Percentiles rank a stretch among this genome's conserved stretches.
phyloP scores from a whole-genome alignment of 78 protist genomes.

The Speleostelium caveatum region DNA sequence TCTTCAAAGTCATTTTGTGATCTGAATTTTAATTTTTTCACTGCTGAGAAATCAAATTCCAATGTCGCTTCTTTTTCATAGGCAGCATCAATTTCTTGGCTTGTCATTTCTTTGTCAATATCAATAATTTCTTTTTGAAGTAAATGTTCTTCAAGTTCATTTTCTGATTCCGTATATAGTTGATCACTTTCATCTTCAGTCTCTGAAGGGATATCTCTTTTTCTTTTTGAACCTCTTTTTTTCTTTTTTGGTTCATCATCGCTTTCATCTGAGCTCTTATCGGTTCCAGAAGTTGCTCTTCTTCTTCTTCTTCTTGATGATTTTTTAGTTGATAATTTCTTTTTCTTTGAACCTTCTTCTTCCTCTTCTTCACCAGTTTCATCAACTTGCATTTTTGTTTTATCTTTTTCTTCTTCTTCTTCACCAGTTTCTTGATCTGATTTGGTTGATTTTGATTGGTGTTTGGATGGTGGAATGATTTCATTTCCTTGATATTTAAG shows the following conservation, averaged over 20 bases:
- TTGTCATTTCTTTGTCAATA: neutral
- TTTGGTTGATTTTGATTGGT: neutral
- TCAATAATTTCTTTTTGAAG: slow-evolving; percentile 26
- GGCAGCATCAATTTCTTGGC: neutral
- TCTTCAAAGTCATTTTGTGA: slow-evolving; percentile 15
- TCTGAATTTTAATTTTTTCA: neutral
- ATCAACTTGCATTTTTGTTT: neutral
- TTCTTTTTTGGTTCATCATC: slow-evolving; percentile 18
- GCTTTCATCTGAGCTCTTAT: neutral
- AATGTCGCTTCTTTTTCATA: slow-evolving; percentile 3
- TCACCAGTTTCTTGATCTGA: neutral
- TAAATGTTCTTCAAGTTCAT: slow-evolving; percentile 2
- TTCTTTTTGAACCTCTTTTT: slow-evolving; percentile 1
- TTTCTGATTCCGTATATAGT: neutral
- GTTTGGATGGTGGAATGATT: neutral
- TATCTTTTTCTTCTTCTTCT: neutral
- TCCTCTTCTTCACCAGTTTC: slow-evolving; percentile 7
- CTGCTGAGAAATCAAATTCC: neutral
- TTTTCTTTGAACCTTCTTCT: neutral
- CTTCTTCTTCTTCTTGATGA: neutral
- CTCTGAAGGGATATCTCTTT: neutral
- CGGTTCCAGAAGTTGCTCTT: neutral
- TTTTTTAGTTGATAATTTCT: neutral
- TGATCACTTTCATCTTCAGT: slow-evolving; percentile 10
- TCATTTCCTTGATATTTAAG: neutral